A percentile compares a stretch with the other conserved stretches of the same genome.
Conservation (phyloP, 352 stramenopile genomes). For the Phytophthora lateralis region DNA sequence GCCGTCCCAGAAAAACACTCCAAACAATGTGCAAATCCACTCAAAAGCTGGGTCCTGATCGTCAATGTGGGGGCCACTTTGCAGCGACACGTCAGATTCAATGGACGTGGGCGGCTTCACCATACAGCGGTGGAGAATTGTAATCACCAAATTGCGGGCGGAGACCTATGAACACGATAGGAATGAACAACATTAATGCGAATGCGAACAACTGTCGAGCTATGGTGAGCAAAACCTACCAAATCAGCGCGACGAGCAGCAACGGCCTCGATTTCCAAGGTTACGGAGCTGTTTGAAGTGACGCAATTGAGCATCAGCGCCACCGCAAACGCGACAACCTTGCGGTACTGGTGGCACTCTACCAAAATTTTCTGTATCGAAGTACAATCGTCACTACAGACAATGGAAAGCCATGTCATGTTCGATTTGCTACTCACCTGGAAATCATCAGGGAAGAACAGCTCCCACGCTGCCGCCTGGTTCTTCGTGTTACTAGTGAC, state of each 20-base stretch:
- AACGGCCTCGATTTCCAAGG: conserved; percentile 28
- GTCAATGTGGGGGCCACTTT: conserved; percentile 28
- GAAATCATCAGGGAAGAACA: conserved; percentile 75
- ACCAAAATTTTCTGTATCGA: conserved; percentile 74
- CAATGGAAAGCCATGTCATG: neutral
- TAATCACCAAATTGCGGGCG: conserved; percentile 72
- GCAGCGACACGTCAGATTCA: conserved; percentile 6
- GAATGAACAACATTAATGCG: neutral
- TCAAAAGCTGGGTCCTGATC: conserved; percentile 74
- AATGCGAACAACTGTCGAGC: neutral
- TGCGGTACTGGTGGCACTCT: conserved; percentile 79
- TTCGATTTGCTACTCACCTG: conserved; percentile 43
- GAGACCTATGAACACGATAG: conserved; percentile 45
- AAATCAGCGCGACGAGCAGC: conserved; percentile 50
- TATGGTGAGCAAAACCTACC: conserved; percentile 29
- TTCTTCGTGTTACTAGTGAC: conserved; percentile 52
- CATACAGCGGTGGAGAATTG: conserved; percentile 78
- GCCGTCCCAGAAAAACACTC: conserved; percentile 53
- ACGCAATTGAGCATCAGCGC: conserved; percentile 76
- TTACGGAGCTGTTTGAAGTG: conserved; percentile 36
- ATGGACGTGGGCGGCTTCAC: conserved; percentile 29
- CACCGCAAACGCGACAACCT: conserved; percentile 70
- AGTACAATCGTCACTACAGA: neutral
- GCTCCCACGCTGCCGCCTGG: conserved; percentile 55
- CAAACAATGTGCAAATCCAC: conserved; percentile 78